These are phyloP conservation scores for Pseudocercospora crystallina DNA, from an alignment of 2,329 filamentous ascomycete genomes.

Conservation along the genomic window DNA sequence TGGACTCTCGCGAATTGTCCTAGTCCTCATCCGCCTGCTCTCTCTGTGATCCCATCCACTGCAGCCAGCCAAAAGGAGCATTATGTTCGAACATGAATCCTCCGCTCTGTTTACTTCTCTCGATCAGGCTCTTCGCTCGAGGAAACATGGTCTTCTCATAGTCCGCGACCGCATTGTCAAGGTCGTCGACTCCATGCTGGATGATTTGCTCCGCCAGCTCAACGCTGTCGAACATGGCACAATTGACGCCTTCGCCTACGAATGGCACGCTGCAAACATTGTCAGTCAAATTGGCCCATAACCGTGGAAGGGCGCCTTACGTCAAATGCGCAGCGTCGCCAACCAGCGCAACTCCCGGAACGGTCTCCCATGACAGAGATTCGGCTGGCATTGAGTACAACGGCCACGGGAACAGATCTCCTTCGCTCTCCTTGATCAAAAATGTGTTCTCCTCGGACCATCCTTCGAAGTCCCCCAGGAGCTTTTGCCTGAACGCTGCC, in stretches of 20 bases:
- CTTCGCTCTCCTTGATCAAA: constrained; percentile 44
- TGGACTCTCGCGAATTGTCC: no score
- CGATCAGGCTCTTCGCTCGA: constrained; percentile 23
- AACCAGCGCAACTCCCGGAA: constrained; percentile 53
- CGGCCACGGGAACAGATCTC: constrained; percentile 40
- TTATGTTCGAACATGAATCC: constrained; percentile 19
- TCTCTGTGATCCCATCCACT: neutral
- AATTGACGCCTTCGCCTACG: constrained; percentile 59
- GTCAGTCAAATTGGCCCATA: neutral
- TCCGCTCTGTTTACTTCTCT: constrained; percentile 9
- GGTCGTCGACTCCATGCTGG: constrained; percentile 21
- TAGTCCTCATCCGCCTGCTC: neutral
- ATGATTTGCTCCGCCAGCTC: constrained; percentile 49
- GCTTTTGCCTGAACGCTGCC: constrained; percentile 38
- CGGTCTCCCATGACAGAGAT: constrained; percentile 47
- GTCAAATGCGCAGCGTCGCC: constrained; percentile 63
- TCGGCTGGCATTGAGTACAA: constrained; percentile 57
- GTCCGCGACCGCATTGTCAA: constrained; percentile 27
- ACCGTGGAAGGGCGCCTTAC: constrained; percentile 33
- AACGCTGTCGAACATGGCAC: constrained; percentile 56
- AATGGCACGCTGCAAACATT: constrained; percentile 41
- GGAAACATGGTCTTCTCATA: constrained; percentile 37
- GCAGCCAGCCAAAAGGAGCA: constrained; percentile 8
- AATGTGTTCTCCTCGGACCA: constrained; percentile 48
- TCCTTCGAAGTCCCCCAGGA: constrained; percentile 42